Conservation (phyloP, 2,329 filamentous ascomycete genomes). For the Sphaerulina vaccinii region DNA sequence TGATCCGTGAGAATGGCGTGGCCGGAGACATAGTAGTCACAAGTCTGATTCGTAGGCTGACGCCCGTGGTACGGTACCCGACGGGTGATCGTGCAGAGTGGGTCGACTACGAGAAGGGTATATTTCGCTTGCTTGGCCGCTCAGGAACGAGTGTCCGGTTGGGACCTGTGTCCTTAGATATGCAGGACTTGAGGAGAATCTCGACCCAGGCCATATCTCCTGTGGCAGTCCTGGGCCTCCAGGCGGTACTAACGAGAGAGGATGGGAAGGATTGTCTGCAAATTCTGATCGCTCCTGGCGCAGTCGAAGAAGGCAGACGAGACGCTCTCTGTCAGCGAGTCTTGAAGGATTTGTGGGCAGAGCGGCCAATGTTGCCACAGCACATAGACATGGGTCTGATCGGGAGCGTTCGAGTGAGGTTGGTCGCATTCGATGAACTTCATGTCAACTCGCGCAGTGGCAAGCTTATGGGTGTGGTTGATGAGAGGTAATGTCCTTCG, state of each 20-base stretch:
- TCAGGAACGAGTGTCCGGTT: neutral
- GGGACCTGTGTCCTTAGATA: constrained; percentile 5
- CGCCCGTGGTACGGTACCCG: constrained; percentile 1
- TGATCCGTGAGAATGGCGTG: constrained; percentile 1
- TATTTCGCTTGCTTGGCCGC: constrained; percentile 7
- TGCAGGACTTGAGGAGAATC: neutral
- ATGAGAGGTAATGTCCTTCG: neutral
- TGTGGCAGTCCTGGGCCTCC: neutral
- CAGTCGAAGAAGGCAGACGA: neutral
- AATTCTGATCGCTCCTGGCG: neutral
- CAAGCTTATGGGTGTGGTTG: neutral
- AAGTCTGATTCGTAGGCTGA: neutral
- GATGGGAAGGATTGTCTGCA: constrained; percentile 3
- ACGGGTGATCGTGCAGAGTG: constrained; percentile 1
- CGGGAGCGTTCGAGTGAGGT: neutral
- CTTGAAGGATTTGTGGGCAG: neutral
- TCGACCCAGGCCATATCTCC: constrained; percentile 18
- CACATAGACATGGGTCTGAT: constrained; percentile 1
- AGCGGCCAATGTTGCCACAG: constrained; percentile 6
- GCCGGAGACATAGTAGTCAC: constrained; percentile 2
- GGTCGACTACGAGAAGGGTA: neutral
- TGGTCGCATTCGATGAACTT: neutral
- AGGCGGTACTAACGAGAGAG: constrained; percentile 1
- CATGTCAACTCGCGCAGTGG: constrained; percentile 1
- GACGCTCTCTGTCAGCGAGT: neutral